Percentiles rank a stretch among this genome's conserved stretches.
Evolutionary conservation across 2,329 filamentous ascomycete species (phyloP).

Genomic region (Pseudogymnoascus sp.): DNA sequence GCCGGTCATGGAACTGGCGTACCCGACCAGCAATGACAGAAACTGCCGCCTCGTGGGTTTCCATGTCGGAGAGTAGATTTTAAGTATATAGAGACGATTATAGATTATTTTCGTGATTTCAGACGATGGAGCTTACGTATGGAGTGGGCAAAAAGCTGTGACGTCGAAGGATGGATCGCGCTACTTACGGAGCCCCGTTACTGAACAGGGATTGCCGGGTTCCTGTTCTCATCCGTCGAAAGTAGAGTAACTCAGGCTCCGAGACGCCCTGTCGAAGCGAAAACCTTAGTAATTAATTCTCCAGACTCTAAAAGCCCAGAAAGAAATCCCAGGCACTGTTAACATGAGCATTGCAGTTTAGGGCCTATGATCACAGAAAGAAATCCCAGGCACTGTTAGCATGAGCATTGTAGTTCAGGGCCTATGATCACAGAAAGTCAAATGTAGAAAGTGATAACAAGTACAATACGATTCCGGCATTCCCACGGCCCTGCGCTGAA

Average conservation of each 20-base stretch:
- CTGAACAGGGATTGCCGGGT: background rate
- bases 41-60: constrained; percentile 35
- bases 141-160: background rate
- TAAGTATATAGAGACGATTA: background rate
- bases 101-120: background rate
- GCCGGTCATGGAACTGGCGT: constrained; percentile 38
- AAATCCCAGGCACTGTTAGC: background rate
- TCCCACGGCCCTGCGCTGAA: constrained; percentile 2
- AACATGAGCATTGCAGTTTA: background rate
- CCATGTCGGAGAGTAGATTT: constrained; percentile 13
- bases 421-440: background rate
- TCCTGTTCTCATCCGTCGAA: background rate
- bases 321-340: background rate
- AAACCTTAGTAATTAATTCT: background rate
- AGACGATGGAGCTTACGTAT: background rate
- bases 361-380: too few relatives aligned
- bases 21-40: constrained; percentile 38
- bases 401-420: background rate
- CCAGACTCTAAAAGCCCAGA: background rate
- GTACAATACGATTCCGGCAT: background rate
- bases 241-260: background rate
- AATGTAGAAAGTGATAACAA: background rate
- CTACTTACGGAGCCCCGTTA: background rate
- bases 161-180: background rate
- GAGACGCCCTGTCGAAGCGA: background rate